A percentile compares a stretch with the other conserved stretches of the same genome.
These are phyloP conservation scores for Protomyces arabidopsidicola DNA, from an alignment of 1,139 yeast genomes.

Conservation along the genomic window DNA sequence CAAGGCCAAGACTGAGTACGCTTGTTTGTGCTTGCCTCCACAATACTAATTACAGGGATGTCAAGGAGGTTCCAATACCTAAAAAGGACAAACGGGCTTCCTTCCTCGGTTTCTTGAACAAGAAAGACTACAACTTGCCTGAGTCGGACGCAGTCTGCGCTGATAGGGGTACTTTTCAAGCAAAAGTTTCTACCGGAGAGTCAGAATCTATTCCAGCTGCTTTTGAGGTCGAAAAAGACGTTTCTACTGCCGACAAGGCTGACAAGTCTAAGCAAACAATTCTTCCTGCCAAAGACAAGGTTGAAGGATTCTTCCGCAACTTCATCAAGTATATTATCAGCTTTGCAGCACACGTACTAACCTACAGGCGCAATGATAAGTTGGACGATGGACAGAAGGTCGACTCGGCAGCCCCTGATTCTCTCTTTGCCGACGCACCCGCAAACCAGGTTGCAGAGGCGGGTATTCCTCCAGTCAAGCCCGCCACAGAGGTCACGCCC, in stretches of 20 bases:
- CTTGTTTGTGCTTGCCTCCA: no score
- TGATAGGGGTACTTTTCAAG: neutral
- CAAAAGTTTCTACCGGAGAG: no score
- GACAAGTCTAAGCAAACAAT: neutral
- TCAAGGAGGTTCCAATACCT: neutral
- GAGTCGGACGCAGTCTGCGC: neutral
- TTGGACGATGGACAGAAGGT: neutral
- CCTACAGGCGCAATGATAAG: neutral
- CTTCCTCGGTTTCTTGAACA: neutral
- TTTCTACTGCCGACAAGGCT: neutral
- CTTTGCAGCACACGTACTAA: neutral
- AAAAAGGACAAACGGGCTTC: constrained; percentile 18
- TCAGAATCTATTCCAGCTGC: neutral
- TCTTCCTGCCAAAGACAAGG: constrained; percentile 14
- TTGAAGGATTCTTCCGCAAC: constrained; percentile 15
- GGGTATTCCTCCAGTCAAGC: neutral
- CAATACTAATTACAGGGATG: neutral
- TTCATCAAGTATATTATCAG: neutral
- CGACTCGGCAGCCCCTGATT: neutral
- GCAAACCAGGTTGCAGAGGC: neutral
- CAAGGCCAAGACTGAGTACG: neutral
- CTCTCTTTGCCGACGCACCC: neutral
- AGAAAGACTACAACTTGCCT: neutral
- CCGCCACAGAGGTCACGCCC: neutral
- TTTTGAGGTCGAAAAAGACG: neutral